Conservation (phyloP, 305 asterid species). For the Plantago rigida region DNA sequence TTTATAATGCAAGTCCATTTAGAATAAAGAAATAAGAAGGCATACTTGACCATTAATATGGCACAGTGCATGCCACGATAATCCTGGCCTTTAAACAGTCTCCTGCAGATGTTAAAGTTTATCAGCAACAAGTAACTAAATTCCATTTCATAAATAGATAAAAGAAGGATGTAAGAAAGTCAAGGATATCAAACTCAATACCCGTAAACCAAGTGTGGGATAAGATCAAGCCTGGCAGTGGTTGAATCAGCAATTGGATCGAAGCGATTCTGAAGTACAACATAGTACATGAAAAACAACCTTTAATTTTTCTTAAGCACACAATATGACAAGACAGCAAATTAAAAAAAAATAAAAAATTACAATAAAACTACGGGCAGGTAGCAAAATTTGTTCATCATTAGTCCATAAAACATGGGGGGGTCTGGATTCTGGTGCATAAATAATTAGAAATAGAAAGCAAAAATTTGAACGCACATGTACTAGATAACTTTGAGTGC, state of each 20-base stretch:
- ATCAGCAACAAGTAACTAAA: conserved; percentile 21
- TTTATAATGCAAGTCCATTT: not conserved
- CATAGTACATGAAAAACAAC: conserved; percentile 11
- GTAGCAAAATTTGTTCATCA: too few relatives aligned
- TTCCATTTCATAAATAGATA: not conserved
- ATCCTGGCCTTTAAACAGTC: conserved; percentile 54
- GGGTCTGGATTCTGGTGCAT: too few relatives aligned
- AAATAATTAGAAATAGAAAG: too few relatives aligned
- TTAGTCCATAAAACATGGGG: too few relatives aligned
- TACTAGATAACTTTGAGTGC: too few relatives aligned
- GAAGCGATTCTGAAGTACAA: conserved; percentile 56
- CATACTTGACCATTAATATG: conserved; percentile 60
- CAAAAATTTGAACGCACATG: too few relatives aligned
- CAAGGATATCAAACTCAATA: conserved; percentile 26
- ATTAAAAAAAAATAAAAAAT: too few relatives aligned
- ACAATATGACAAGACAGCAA: too few relatives aligned
- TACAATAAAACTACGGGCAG: too few relatives aligned
- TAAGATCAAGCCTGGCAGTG: conserved; percentile 58
- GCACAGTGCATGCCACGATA: conserved; percentile 76
- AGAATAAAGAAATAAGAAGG: not conserved
- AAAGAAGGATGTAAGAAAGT: conserved; percentile 5
- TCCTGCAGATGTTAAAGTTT: conserved; percentile 32
- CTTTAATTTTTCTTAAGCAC: not conserved
- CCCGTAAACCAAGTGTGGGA: conserved; percentile 81
- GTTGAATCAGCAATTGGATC: conserved; percentile 72